These are phyloP conservation scores for Podospora fimiseda DNA, from an alignment of 495 filamentous ascomycete genomes.

Conservation along the genomic window DNA sequence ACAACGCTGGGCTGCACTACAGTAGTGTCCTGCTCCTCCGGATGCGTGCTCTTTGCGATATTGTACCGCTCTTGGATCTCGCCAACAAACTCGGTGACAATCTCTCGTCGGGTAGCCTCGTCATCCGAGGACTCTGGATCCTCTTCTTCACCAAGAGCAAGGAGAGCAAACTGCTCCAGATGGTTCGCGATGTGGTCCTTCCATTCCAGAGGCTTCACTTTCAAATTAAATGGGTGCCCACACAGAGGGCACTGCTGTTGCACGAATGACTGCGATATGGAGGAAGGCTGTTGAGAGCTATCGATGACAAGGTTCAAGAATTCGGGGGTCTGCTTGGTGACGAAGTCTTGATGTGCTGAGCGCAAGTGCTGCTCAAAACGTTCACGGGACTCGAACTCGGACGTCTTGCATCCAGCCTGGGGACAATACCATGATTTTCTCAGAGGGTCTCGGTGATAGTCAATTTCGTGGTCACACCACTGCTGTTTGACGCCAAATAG, in stretches of 20 bases:
- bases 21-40: too few relatives aligned
- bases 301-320: neutral
- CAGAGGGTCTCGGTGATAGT: conserved; percentile 14
- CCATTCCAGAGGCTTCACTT: neutral
- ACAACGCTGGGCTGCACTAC: too few relatives aligned
- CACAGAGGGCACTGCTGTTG: neutral
- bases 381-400: conserved; percentile 6
- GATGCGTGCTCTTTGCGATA: too few relatives aligned
- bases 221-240: neutral
- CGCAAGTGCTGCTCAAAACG: neutral
- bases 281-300: neutral
- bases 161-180: neutral
- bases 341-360: neutral
- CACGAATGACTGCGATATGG: neutral
- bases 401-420: conserved; percentile 2
- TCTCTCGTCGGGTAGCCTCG: neutral
- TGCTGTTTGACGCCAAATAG: conserved; percentile 11
- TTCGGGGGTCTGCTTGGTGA: neutral
- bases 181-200: conserved; percentile 5
- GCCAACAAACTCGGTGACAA: neutral
- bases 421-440: conserved; percentile 18
- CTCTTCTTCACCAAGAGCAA: neutral
- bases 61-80: neutral
- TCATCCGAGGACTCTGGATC: neutral
- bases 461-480: conserved; percentile 21